Evolutionary conservation across 2,329 filamentous ascomycete genomes (phyloP).

Genomic region (Emericellopsis atlantica): DNA sequence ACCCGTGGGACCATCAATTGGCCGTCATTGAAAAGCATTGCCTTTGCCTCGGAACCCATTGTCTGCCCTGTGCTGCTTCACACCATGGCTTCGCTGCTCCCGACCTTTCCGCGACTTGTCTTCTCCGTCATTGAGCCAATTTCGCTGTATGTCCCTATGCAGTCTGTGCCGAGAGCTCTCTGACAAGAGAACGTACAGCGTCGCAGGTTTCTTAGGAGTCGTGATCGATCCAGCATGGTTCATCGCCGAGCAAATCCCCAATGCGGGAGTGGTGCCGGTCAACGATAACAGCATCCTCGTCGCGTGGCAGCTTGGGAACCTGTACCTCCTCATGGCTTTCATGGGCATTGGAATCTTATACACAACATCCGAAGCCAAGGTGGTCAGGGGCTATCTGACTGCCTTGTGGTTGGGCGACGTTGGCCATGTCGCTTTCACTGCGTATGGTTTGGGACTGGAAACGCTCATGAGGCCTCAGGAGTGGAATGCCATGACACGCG

Average conservation of each 20-base stretch:
- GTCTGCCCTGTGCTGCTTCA: no score
- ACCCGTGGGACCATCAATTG: no score
- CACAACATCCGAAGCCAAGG: constrained; percentile 49
- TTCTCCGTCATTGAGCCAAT: constrained; percentile 59
- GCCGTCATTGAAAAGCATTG: no score
- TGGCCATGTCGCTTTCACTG: constrained; percentile 51
- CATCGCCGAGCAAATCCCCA: constrained; percentile 46
- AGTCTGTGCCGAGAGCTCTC: not conserved
- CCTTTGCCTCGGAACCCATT: no score
- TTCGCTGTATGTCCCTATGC: constrained; percentile 39
- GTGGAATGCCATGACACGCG: constrained; percentile 65
- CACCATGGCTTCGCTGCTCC: constrained; percentile 48
- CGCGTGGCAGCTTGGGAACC: constrained; percentile 55
- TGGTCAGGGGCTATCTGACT: constrained; percentile 54
- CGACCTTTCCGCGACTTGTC: constrained; percentile 48
- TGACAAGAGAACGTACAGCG: constrained; percentile 21
- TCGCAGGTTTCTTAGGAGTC: constrained; percentile 45
- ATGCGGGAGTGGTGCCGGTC: constrained; percentile 16
- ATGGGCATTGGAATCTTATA: constrained; percentile 52
- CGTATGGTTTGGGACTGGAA: constrained; percentile 43
- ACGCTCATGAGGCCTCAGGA: constrained; percentile 34
- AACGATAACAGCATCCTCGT: constrained; percentile 40
- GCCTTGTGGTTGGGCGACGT: constrained; percentile 55
- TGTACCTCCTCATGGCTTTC: constrained; percentile 54
- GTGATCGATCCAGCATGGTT: constrained; percentile 48